Evolutionary conservation across 805 yeast species (phyloP).

Genomic region (Phaffomyces antillensis): DNA sequence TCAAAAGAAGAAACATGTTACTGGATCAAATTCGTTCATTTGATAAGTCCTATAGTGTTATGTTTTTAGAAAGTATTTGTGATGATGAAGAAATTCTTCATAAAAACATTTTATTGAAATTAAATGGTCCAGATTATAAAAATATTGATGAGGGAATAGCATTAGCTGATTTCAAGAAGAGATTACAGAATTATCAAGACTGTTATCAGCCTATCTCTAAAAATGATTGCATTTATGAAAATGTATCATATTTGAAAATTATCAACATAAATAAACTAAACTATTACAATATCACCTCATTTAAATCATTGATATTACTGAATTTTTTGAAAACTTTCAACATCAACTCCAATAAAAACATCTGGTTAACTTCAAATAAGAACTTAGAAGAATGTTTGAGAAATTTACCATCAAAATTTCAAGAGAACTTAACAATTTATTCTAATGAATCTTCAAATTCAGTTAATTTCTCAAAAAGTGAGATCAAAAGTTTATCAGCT

Average conservation of each 20-base stretch:
- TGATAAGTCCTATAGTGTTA: slow-evolving; percentile 29
- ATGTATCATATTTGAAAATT: slow-evolving; percentile 54
- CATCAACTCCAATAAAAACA: slow-evolving; percentile 13
- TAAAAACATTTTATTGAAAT: slow-evolving; percentile 25
- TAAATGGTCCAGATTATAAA: slow-evolving; percentile 27
- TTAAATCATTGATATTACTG: slow-evolving; percentile 13
- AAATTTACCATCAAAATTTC: slow-evolving; percentile 2
- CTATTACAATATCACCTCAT: slow-evolving; percentile 43
- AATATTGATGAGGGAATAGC: slow-evolving; percentile 18
- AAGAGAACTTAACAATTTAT: slow-evolving; percentile 3
- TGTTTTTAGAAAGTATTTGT: slow-evolving; percentile 34
- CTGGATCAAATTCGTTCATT: slow-evolving; percentile 25
- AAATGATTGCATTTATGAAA: slow-evolving; percentile 35
- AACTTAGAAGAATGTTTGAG: not conserved
- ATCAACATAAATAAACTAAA: slow-evolving; percentile 53
- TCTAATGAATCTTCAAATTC: not conserved
- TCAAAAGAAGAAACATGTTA: slow-evolving; percentile 32
- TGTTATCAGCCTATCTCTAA: slow-evolving; percentile 42
- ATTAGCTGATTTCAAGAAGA: slow-evolving; percentile 31
- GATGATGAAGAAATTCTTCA: slow-evolving; percentile 22
- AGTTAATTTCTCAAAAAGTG: not conserved
- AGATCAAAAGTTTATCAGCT: not conserved
- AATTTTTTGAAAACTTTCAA: slow-evolving; percentile 17
- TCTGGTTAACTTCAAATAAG: slow-evolving; percentile 12
- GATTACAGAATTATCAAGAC: slow-evolving; percentile 44